phyloP scores from a whole-genome alignment of 73 alveolate species.

The Uronychia binucleata region DNA sequence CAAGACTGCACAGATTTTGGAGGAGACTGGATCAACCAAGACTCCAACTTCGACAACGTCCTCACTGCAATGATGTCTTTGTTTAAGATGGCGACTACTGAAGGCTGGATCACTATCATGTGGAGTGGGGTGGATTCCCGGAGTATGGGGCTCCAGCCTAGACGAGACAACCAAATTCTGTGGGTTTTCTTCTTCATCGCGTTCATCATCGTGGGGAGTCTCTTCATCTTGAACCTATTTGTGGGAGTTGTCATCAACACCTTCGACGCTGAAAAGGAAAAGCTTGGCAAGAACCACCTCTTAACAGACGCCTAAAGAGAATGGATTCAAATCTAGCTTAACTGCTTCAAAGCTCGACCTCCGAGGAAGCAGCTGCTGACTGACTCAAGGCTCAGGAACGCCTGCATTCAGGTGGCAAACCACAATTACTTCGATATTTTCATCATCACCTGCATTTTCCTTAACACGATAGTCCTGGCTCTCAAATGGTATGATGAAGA shows the following conservation, averaged over 20 bases:
- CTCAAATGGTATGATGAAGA: background rate
- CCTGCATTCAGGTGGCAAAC: background rate
- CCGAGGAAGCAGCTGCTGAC: background rate
- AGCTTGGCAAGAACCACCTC: background rate
- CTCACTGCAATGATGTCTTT: constrained; percentile 77
- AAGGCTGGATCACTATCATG: constrained; percentile 89
- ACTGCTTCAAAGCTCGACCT: background rate
- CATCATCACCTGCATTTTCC: background rate
- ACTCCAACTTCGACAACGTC: constrained; percentile 82
- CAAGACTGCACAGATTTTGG: constrained; percentile 41
- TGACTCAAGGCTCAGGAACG: background rate
- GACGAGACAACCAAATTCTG: background rate
- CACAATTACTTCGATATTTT: background rate
- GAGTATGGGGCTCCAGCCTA: constrained; percentile 15
- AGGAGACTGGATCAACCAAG: constrained; percentile 58
- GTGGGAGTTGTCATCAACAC: constrained; percentile 11
- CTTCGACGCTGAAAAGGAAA: background rate
- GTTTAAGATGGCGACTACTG: constrained; percentile 76
- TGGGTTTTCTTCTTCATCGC: background rate
- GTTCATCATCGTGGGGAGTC: background rate
- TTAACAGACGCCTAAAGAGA: background rate
- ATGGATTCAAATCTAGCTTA: background rate
- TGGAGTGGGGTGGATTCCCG: constrained; percentile 56
- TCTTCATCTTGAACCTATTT: constrained; percentile 2
- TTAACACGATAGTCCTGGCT: constrained; percentile 7